Conservation (phyloP, 192 early-diverging fungal species). For the Backusella australiensis region DNA sequence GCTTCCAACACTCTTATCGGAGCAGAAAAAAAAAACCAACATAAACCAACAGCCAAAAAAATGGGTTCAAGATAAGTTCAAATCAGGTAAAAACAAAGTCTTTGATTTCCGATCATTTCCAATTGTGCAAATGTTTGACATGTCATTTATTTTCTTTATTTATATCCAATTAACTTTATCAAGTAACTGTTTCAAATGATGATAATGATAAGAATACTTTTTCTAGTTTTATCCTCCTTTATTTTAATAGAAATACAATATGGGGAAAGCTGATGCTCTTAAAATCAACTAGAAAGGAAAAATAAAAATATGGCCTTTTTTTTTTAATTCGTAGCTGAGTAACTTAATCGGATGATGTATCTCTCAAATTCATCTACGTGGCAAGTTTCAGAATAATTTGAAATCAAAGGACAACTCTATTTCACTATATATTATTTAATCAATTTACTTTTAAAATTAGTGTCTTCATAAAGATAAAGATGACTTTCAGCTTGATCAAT, state of each 20-base stretch:
- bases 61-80: background rate
- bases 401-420: background rate
- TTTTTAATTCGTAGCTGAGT: background rate
- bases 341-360: background rate
- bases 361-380: background rate
- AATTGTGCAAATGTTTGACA: background rate
- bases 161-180: background rate
- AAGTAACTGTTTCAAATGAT: background rate
- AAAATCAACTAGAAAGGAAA: no score
- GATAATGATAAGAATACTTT: background rate
- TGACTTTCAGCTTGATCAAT: background rate
- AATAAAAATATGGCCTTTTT: background rate
- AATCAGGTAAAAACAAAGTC: background rate
- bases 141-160: background rate
- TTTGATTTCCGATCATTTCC: background rate
- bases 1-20: background rate
- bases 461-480: no score
- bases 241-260: background rate
- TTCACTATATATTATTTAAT: background rate
- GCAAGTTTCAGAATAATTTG: conserved; percentile 1
- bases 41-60: background rate
- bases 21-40: background rate
- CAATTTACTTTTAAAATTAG: no score
- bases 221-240: background rate
- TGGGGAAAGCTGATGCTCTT: no score